Evolutionary conservation across 2,329 filamentous ascomycete species (phyloP).

Genomic region (Diplocarpon mali): DNA sequence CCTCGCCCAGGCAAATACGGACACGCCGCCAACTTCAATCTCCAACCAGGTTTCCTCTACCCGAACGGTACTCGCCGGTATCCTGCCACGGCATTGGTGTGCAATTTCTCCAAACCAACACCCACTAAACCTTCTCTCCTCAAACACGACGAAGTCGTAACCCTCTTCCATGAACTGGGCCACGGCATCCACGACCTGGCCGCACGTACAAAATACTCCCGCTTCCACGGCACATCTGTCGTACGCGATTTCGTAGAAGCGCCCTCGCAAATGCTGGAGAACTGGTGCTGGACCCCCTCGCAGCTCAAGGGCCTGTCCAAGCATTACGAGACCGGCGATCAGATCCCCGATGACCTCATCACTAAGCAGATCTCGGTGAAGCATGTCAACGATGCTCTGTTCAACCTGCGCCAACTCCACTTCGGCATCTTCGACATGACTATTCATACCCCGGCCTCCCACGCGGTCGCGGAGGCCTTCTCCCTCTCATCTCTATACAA

Average conservation of each 20-base stretch:
- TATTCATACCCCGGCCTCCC: constrained; percentile 59
- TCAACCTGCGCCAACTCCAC: constrained; percentile 68
- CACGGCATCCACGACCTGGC: constrained; percentile 61
- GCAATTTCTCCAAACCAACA: constrained; percentile 77
- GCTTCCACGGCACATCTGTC: constrained; percentile 57
- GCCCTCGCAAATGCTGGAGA: constrained; percentile 63
- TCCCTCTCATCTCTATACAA: constrained; percentile 62
- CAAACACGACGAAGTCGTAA: constrained; percentile 75
- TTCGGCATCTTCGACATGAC: constrained; percentile 81
- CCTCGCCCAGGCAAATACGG: constrained; percentile 74
- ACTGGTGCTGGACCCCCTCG: constrained; percentile 62
- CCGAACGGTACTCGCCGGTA: constrained; percentile 61
- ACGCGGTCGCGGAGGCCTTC: constrained; percentile 55
- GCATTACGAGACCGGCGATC: constrained; percentile 60
- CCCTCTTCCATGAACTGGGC: constrained; percentile 68
- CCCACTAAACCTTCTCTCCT: constrained; percentile 65
- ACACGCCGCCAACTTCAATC: constrained; percentile 75
- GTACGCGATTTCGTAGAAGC: constrained; percentile 62
- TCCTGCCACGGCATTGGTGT: constrained; percentile 69
- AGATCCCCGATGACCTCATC: constrained; percentile 65
- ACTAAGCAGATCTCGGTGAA: constrained; percentile 65
- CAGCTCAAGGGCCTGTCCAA: constrained; percentile 56
- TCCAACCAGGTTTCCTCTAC: constrained; percentile 60
- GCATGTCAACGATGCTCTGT: constrained; percentile 70
- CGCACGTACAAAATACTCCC: constrained; percentile 49